Conservation (phyloP, 176 grass and related monocot species). For the Ensete ventricosum region DNA sequence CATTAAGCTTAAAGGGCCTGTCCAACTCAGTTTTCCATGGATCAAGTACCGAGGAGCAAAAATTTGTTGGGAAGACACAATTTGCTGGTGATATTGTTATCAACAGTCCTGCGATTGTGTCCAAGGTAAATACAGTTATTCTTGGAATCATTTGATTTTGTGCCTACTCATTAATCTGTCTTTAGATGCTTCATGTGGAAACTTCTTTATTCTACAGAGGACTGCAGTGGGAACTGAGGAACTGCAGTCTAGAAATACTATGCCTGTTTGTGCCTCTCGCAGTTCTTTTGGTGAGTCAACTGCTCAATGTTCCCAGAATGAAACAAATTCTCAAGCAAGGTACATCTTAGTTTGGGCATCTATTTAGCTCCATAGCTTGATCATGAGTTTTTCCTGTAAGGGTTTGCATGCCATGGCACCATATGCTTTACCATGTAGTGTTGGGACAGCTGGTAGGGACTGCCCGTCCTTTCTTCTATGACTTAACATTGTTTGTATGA, state of each 20-base stretch:
- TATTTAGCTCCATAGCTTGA: neutral
- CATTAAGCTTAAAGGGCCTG: conserved; percentile 4
- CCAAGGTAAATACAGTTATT: conserved; percentile 10
- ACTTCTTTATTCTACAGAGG: neutral
- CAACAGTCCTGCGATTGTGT: neutral
- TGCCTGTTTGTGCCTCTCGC: neutral
- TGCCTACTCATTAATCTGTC: neutral
- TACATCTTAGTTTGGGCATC: neutral
- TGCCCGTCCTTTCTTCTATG: neutral
- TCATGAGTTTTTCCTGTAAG: neutral
- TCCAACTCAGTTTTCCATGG: neutral
- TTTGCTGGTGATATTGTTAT: neutral
- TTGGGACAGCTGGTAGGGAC: neutral
- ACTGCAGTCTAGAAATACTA: neutral
- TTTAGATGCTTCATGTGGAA: neutral
- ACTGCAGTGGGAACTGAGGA: conserved; percentile 1
- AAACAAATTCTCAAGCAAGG: conserved; percentile 18
- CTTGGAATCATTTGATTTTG: neutral
- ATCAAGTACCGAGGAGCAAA: conserved; percentile 14
- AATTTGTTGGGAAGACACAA: neutral
- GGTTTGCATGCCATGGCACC: neutral
- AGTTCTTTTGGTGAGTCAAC: conserved; percentile 15
- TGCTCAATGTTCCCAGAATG: conserved; percentile 8
- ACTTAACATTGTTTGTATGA: no score
- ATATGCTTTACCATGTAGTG: neutral